phyloP scores from a whole-genome alignment of 495 filamentous ascomycete genomes.

The Aspergillus taichungensis region DNA sequence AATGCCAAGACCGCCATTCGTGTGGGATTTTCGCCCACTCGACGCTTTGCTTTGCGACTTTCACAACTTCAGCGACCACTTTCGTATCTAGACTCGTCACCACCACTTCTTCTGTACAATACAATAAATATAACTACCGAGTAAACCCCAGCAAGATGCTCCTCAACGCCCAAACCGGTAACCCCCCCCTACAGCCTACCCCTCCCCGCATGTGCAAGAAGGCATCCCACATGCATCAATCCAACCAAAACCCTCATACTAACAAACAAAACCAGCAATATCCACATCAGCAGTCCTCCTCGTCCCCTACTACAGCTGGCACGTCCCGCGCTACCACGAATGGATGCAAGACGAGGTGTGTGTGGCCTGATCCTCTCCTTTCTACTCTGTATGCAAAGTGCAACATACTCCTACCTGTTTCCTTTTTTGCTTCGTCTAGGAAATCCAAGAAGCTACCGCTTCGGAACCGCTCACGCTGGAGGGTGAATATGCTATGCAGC shows the following conservation, averaged over 20 bases:
- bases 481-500: constrained; percentile 81
- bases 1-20: too few relatives aligned
- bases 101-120: background rate
- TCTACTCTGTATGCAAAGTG: background rate
- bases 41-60: too few relatives aligned
- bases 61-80: too few relatives aligned
- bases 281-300: constrained; percentile 57
- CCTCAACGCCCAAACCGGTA: constrained; percentile 36
- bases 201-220: background rate
- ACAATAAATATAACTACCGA: background rate
- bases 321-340: constrained; percentile 72
- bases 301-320: constrained; percentile 74
- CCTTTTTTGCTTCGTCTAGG: constrained; percentile 43
- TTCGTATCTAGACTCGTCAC: too few relatives aligned
- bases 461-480: constrained; percentile 69
- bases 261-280: constrained; percentile 42
- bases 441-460: constrained; percentile 73
- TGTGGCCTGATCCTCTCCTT: background rate
- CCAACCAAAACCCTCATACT: background rate
- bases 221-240: background rate
- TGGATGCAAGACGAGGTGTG: constrained; percentile 86
- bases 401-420: background rate
- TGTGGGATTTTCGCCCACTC: too few relatives aligned
- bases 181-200: background rate
- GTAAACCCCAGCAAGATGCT: constrained; percentile 20